Percentiles rank a stretch among this genome's conserved stretches.
Evolutionary conservation across 179 eudicot genomes (phyloP).

Genomic region (Carnegiea gigantea): DNA sequence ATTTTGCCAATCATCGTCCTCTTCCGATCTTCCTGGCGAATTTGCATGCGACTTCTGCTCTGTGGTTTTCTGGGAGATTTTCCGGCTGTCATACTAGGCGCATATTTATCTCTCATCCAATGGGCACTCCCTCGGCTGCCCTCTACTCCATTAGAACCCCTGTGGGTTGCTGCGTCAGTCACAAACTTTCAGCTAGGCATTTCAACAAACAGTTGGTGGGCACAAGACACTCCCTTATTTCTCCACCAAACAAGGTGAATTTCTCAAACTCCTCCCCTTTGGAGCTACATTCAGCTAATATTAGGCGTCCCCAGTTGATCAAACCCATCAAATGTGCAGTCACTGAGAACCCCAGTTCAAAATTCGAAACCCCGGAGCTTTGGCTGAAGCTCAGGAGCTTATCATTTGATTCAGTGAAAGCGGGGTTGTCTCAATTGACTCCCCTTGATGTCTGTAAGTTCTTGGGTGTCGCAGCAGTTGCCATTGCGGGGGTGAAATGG

Average conservation of each 20-base stretch:
- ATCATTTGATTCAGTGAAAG: conserved; percentile 46
- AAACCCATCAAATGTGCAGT: conserved; percentile 40
- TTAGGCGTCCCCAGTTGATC: conserved; percentile 27
- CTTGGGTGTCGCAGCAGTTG: conserved; percentile 38
- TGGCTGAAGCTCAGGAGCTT: conserved; percentile 31
- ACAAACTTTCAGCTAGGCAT: conserved; percentile 34
- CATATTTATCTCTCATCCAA: conserved; percentile 10
- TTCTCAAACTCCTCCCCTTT: conserved; percentile 14
- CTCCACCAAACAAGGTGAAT: conserved; percentile 22
- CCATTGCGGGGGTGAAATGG: conserved; percentile 55
- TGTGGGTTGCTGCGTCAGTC: not conserved
- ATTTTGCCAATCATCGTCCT: not conserved
- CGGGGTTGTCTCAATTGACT: conserved; percentile 38
- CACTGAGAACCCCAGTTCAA: conserved; percentile 37
- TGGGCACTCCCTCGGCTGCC: conserved; percentile 30
- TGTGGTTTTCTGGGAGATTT: not conserved
- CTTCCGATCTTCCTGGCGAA: not conserved
- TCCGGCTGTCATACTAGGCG: not conserved
- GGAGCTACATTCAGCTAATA: conserved; percentile 15
- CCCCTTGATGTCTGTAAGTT: conserved; percentile 54
- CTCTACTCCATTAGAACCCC: conserved; percentile 19
- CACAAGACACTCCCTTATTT: not conserved
- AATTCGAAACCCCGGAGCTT: conserved; percentile 25
- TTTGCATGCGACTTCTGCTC: not conserved
- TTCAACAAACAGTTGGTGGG: conserved; percentile 36